Evolutionary conservation across 441 rosid species (phyloP).

Genomic region (Adansonia madagascariensis): DNA sequence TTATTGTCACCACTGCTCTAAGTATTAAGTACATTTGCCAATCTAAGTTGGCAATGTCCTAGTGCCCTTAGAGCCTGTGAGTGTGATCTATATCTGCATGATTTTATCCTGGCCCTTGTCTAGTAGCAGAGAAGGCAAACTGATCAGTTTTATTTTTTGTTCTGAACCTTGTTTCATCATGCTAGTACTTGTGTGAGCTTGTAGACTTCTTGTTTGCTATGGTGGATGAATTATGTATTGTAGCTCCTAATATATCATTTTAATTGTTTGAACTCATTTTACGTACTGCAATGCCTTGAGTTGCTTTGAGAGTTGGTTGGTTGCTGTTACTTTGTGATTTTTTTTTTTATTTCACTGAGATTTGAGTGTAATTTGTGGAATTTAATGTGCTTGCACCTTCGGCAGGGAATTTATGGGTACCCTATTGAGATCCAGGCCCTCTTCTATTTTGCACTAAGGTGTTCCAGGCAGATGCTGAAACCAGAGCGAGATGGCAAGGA

Average conservation of each 20-base stretch:
- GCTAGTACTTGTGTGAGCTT: neutral
- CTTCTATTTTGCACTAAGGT: slow-evolving; percentile 53
- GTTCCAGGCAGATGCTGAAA: slow-evolving; percentile 49
- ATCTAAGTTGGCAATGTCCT: neutral
- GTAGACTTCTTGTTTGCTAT: neutral
- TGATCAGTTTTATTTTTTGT: neutral
- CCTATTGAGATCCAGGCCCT: slow-evolving; percentile 62
- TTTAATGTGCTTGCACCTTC: neutral
- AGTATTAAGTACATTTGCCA: neutral
- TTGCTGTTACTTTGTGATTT: neutral
- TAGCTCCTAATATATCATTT: neutral
- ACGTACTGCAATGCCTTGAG: neutral
- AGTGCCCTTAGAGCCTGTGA: neutral
- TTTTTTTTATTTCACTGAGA: neutral
- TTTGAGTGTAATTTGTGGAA: neutral
- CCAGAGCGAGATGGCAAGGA: slow-evolving; percentile 54
- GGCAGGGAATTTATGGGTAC: slow-evolving; percentile 41
- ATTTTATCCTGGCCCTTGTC: neutral
- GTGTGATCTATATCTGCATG: neutral
- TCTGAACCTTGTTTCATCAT: slow-evolving; percentile 2
- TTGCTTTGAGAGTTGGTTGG: neutral
- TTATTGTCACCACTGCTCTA: neutral
- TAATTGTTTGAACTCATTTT: slow-evolving; percentile 1
- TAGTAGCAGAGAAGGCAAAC: neutral
- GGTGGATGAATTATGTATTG: neutral